phyloP scores from a whole-genome alignment of 257 asterid genomes.

The Solanum habrochaites region DNA sequence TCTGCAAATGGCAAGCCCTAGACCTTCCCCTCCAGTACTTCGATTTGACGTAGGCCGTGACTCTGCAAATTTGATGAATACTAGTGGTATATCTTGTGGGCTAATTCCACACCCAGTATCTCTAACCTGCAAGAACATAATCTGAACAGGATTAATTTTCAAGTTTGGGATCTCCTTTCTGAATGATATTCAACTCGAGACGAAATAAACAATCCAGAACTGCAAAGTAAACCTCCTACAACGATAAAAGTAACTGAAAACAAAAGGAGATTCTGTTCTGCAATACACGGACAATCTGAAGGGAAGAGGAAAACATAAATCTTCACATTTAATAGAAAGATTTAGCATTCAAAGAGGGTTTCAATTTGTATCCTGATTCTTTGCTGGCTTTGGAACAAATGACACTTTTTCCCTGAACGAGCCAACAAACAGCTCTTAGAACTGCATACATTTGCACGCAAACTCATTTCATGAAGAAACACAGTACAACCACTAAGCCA shows the following conservation, averaged over 20 bases:
- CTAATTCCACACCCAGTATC: constrained; percentile 62
- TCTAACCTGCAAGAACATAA: constrained; percentile 24
- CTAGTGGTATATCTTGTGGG: constrained; percentile 41
- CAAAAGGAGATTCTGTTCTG: background rate
- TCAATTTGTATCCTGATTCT: background rate
- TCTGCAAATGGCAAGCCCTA: constrained; percentile 71
- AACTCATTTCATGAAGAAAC: background rate
- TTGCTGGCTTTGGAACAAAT: background rate
- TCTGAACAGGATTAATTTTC: background rate
- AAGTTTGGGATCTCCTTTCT: background rate
- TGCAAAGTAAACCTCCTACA: background rate
- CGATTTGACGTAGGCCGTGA: constrained; percentile 18
- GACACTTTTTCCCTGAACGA: background rate
- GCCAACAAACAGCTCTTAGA: background rate
- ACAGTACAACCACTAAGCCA: background rate
- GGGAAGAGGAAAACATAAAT: background rate
- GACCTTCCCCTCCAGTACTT: constrained; percentile 30
- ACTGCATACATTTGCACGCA: background rate
- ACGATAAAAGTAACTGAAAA: background rate
- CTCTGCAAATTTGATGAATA: constrained; percentile 47
- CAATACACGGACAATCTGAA: background rate
- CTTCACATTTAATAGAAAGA: background rate
- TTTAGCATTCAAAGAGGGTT: background rate
- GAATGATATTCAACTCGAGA: background rate
- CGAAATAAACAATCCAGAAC: background rate